Conservation (phyloP, 2,329 filamentous ascomycete species). For the Arachnomyces sp. region DNA sequence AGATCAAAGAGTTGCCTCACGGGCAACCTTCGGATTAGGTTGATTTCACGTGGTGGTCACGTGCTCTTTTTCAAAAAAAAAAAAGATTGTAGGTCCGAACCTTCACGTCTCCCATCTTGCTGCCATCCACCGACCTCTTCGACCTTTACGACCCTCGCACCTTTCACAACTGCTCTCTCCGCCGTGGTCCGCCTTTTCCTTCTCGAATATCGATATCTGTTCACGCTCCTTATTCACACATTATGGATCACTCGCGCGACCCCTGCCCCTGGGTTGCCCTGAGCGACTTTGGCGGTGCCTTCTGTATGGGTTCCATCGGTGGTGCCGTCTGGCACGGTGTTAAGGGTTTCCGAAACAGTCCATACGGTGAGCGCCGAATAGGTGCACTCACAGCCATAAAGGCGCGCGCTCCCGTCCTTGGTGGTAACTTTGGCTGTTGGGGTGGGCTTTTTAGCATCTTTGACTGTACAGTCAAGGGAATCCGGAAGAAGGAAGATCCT, state of each 20-base stretch:
- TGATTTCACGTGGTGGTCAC: too few species aligned
- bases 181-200: too few species aligned
- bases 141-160: too few species aligned
- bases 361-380: slow-evolving; percentile 89
- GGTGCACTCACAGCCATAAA: slow-evolving; percentile 96
- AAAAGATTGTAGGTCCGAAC: too few species aligned
- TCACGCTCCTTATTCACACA: not conserved
- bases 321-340: slow-evolving; percentile 93
- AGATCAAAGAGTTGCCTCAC: too few species aligned
- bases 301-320: slow-evolving; percentile 81
- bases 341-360: slow-evolving; percentile 85
- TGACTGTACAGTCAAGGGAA: slow-evolving; percentile 92
- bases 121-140: too few species aligned
- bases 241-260: slow-evolving; percentile 92
- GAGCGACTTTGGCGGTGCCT: slow-evolving; percentile 95
- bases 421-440: slow-evolving; percentile 98
- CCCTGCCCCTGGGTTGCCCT: slow-evolving; percentile 95
- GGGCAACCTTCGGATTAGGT: too few species aligned
- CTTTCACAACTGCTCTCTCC: too few species aligned
- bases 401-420: slow-evolving; percentile 88
- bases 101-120: too few species aligned
- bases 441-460: slow-evolving; percentile 93
- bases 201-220: too few species aligned
- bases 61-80: too few species aligned
- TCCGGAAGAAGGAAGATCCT: slow-evolving; percentile 93